Conservation (phyloP, 108 stramenopile genomes). For the Hondaea fermentalgiana region DNA sequence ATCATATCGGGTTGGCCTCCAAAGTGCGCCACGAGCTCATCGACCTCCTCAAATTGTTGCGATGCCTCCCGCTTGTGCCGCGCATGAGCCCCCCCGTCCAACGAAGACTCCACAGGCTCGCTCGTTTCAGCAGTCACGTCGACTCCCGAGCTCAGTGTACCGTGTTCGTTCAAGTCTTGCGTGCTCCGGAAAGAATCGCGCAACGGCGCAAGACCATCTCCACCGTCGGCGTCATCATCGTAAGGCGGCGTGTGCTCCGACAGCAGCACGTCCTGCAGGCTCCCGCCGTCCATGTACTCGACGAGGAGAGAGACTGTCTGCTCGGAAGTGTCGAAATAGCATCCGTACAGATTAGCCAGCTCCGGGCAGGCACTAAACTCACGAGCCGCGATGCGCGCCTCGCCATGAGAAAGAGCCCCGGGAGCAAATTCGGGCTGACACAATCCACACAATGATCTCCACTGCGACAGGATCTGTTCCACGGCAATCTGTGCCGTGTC, state of each 20-base stretch:
- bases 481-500: not conserved
- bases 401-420: not conserved
- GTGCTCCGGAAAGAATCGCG: not conserved
- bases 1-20: not conserved
- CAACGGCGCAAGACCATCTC: not conserved
- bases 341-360: not conserved
- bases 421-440: not conserved
- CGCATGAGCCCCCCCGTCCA: not conserved
- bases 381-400: not conserved
- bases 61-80: not conserved
- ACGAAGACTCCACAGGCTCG: not conserved
- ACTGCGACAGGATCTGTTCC: not conserved
- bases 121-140: not conserved
- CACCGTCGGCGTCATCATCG: not conserved
- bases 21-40: not conserved
- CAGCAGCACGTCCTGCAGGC: not conserved
- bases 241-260: not conserved
- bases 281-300: slow-evolving; percentile 14
- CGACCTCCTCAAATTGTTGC: not conserved
- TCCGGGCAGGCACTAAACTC: not conserved
- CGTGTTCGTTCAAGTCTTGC: not conserved
- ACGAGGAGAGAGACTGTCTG: not conserved
- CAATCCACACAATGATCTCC: not conserved
- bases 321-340: not conserved
- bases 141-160: too few species aligned